Percentiles rank a stretch among this genome's conserved stretches.
phyloP scores from a whole-genome alignment of 2,329 filamentous ascomycete species.

The Fonsecaea multimorphosa region DNA sequence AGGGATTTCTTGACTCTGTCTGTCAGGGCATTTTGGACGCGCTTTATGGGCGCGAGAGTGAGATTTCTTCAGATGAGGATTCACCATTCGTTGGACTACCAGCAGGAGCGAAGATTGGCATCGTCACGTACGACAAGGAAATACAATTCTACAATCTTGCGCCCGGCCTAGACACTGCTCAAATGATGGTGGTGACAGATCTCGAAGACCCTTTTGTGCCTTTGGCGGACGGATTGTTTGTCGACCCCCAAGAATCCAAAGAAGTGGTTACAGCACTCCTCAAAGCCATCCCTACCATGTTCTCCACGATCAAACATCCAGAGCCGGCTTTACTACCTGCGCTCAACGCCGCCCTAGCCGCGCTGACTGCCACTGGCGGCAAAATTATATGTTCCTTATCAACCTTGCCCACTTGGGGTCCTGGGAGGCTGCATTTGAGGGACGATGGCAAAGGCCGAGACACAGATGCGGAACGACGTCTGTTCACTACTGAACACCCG shows the following conservation, averaged over 20 bases:
- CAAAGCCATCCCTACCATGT: slow-evolving; percentile 80
- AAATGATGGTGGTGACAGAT: slow-evolving; percentile 99
- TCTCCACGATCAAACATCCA: slow-evolving; percentile 84
- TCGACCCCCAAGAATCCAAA: slow-evolving; percentile 89
- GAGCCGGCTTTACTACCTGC: slow-evolving; percentile 87
- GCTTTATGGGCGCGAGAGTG: slow-evolving; percentile 73
- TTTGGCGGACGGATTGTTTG: slow-evolving; percentile 87
- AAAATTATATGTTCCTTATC: slow-evolving; percentile 89
- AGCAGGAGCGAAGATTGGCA: slow-evolving; percentile 83
- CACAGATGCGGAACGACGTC: slow-evolving; percentile 88
- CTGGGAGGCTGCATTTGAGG: slow-evolving; percentile 80
- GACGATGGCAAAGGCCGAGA: slow-evolving; percentile 87
- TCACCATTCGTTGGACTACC: slow-evolving; percentile 68
- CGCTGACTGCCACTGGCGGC: slow-evolving; percentile 83
- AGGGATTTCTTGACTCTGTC: slow-evolving; percentile 86
- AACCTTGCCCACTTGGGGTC: slow-evolving; percentile 89
- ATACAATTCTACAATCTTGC: slow-evolving; percentile 98
- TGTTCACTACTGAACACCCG: slow-evolving; percentile 88
- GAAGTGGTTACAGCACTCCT: slow-evolving; percentile 87
- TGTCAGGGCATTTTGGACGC: slow-evolving; percentile 86
- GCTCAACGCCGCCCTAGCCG: slow-evolving; percentile 81
- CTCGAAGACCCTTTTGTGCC: slow-evolving; percentile 96
- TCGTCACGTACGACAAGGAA: slow-evolving; percentile 94
- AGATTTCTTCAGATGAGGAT: slow-evolving; percentile 59
- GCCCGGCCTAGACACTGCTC: slow-evolving; percentile 79